A percentile compares a stretch with the other conserved stretches of the same genome.
Evolutionary conservation across 2,329 filamentous ascomycete species (phyloP).

Genomic region (Colletotrichum tanaceti): DNA sequence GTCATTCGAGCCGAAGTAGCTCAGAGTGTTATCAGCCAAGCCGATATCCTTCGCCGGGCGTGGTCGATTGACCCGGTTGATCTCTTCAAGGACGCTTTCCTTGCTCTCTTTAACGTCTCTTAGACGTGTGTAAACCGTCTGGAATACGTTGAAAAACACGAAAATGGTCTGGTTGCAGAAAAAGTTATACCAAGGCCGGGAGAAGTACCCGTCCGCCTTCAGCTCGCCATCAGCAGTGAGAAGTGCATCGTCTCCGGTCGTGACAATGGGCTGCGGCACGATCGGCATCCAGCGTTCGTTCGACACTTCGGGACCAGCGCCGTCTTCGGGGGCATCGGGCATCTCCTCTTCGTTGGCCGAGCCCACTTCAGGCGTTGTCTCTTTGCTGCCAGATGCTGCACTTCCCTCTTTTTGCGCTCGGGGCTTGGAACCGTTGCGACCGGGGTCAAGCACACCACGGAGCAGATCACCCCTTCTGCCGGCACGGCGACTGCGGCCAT

Average conservation of each 20-base stretch:
- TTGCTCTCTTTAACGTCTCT: constrained; percentile 85
- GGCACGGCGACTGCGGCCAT: constrained; percentile 75
- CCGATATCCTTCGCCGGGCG: constrained; percentile 88
- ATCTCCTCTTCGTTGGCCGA: constrained; percentile 83
- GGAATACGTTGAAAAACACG: constrained; percentile 94
- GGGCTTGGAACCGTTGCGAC: constrained; percentile 76
- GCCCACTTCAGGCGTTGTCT: constrained; percentile 86
- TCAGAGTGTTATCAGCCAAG: constrained; percentile 80
- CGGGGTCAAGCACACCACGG: constrained; percentile 85
- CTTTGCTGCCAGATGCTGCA: constrained; percentile 81
- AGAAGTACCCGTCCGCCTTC: constrained; percentile 83
- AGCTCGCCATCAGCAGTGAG: constrained; percentile 71
- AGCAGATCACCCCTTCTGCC: constrained; percentile 84
- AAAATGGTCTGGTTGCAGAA: constrained; percentile 93
- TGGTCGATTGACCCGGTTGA: constrained; percentile 76
- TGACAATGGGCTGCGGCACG: constrained; percentile 66
- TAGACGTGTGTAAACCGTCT: constrained; percentile 88
- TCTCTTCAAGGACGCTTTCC: constrained; percentile 76
- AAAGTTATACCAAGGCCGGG: constrained; percentile 84
- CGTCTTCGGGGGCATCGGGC: constrained; percentile 69
- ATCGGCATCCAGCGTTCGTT: constrained; percentile 74
- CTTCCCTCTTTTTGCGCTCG: constrained; percentile 84
- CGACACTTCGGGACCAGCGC: constrained; percentile 69
- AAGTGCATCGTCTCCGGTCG: constrained; percentile 65
- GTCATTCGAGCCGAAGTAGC: constrained; percentile 78